Evolutionary conservation across 306 rosid genomes (phyloP), one percentile per base, ranked within the genome.

Genomic region (Dalbergia cochinchinensis): DNA sequence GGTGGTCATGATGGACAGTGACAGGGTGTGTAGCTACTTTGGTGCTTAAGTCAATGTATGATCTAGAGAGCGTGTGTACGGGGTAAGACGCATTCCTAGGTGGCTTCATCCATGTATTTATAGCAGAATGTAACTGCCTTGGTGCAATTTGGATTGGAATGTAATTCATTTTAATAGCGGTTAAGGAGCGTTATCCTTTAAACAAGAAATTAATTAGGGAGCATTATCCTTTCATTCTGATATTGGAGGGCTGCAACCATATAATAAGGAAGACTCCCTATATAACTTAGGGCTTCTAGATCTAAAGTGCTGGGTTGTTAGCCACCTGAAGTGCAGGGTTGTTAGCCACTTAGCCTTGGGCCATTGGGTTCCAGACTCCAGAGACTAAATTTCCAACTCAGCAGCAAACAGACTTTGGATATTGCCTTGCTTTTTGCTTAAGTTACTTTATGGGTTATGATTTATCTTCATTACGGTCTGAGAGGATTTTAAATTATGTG

Each of bases 401-500:
- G 53, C 14, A 47, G 5, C 64, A 19, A 12, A 34, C 14, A 26
- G 76, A 41, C 57, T 48, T 48, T 7, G 9, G 42, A 51, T 37
- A 16, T 35, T 74, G 11, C 9, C 14, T 69, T 37, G 11, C 37
- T 47, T 45, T 51, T 18, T 42, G 48, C 54, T 73, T 26, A 18
- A 31, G 39, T 42, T 39, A 13, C 39, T 13, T 18, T 73, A 12
- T 39, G 35, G 41, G 55, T 39, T 60, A 59, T 60, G 53, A 68
- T 60, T 75, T 75, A 3, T 58, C 47, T 74, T 68, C 31, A 11
- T 22, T 8, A 2, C 14, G 61, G 54, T 37, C 31, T 55, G 20
- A 34, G 26, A 10, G 35, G 42, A 14, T 41, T 55, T 67, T 55
- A 61, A 13, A 57, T 73, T 81, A 63, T 20, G 54, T 51, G 9